Base-by-base conservation (phyloP, 495 filamentous ascomycete genomes). In the Ascobolus immersus region DNA sequence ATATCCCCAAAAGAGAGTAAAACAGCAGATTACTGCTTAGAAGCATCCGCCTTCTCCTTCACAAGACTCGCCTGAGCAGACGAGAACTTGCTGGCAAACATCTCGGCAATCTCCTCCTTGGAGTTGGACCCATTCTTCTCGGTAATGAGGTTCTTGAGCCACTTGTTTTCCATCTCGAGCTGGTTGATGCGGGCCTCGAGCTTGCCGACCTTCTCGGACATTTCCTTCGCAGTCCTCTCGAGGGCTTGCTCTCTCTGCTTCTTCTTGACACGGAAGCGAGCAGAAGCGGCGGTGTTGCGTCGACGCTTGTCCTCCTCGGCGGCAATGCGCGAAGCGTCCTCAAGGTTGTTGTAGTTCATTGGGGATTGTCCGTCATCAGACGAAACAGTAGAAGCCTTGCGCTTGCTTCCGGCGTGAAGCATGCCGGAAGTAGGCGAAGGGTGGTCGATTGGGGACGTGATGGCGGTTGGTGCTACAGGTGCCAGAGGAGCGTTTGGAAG, bases 231-330 rank as follows among this genome's bases (percentile, higher is more conserved):
- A 28, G 69, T 69, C 35, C 72, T 71, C 58, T 94, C 86, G 38
- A 96, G 73, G 2, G 75, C 73, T 50, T 86, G 77, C 58, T 96
- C 86, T 34, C 86, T 77, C 55, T 90, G 78, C 67, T 96, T 96
- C 77, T 96, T 96, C 68, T 96, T 96, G 47, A 90, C 69, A 36
- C 86, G 76, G 67, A 96, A 96, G 34, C 86, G 75, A 14, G 86
- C 86, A 32, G 68, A 76, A 26, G 86, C 86, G 22, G 86, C 86
- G 1, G 86, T 96, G 55, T 96, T 96, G 39, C 86, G 76, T 28
- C 84, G 71, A 8, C 86, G 77, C 52, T 93, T 93, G 53, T 96
- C 86, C 58, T 96, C 86, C 55, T 96, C 86, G 20, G 86, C 82
- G 11, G 78, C 80, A 10, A 69, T 43, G 21, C 78, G 65, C 21